Base-by-base conservation (phyloP, 495 filamentous ascomycete species). In the Massariosphaeria phaeospora region DNA sequence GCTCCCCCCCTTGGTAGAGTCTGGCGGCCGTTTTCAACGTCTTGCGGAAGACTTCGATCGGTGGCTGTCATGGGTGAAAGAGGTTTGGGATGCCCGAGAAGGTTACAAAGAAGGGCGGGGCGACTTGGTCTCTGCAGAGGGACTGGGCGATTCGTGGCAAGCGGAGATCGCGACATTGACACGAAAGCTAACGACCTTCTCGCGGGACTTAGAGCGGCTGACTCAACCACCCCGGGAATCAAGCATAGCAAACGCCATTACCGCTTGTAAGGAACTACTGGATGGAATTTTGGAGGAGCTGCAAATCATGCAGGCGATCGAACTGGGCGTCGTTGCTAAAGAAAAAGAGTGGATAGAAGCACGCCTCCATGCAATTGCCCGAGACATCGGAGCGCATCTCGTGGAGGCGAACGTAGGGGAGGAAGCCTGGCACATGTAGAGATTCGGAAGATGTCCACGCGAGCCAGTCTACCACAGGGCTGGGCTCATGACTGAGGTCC, bases 41-140 rank as follows among this genome's bases (percentile, higher is more conserved):
- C 62, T 76, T 2, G 74, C 75, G 18, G 52, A 65, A 48, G 66
- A 65, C 34, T 82, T 82, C 65, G 78, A 78, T 62, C 66, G 50
- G 35, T 82, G 80, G 80, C 62, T 72, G 23, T 62, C 59, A 1
- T 57, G 64, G 34, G 71, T 73, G 41, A 69, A 70, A 27, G 67
- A 69, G 18, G 64, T 78, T 5, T 51, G 75, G 33, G 61, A 66
- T 6, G 57, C 67, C 20, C 65, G 74, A 47, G 53, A 67, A 25
- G 30, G 18, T 3, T 23, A 23, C 64, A 73, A 45, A 48, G 66
- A 26, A 11, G 21, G 9, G 20, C 35, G 35, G 25, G 51, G 35
- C 10, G 34, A 53, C 20, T 41, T 48, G 5, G 27, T 24, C 3
- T 47, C 34, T 39, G 40, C 46, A 25, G 58, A 65, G 52, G 48